These are phyloP conservation scores for Symmetrospora coprosmae DNA, from an alignment of 768 basidiomycete genomes.

Conservation along the genomic window DNA sequence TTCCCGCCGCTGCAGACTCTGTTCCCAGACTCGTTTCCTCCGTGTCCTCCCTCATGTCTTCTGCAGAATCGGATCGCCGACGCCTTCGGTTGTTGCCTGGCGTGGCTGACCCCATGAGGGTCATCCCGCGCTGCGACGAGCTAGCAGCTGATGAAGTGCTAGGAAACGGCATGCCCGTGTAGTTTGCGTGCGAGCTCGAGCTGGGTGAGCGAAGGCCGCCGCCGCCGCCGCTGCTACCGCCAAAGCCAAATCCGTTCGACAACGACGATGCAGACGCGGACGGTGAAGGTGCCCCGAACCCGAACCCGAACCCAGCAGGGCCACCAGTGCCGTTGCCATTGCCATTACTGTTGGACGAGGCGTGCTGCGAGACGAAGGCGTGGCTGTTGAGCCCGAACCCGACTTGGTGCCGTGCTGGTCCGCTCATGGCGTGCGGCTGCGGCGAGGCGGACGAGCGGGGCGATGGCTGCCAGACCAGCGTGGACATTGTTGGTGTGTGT, in stretches of 20 bases:
- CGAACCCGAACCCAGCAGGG: conserved; percentile 13
- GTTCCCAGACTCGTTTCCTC: background rate
- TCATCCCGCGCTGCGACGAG: too few species aligned
- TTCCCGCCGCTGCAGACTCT: background rate
- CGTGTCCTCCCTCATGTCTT: conserved; percentile 7
- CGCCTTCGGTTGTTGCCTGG: conserved; percentile 12
- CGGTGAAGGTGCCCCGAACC: background rate
- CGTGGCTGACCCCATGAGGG: background rate
- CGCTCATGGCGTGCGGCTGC: too few species aligned
- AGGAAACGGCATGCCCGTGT: too few species aligned
- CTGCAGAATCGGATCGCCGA: conserved; percentile 13
- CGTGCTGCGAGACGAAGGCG: background rate
- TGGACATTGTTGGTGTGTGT: conserved; percentile 4
- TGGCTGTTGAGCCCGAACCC: too few species aligned
- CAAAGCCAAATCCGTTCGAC: background rate
- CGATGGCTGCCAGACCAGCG: conserved; percentile 7
- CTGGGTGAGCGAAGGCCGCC: too few species aligned
- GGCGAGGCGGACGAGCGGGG: conserved; percentile 14
- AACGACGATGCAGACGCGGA: background rate
- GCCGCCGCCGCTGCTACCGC: background rate
- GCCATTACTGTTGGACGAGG: background rate
- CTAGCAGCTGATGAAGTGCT: too few species aligned
- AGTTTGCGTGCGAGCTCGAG: too few species aligned
- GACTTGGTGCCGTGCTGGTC: conserved; percentile 10
- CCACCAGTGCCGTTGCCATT: background rate